Base-by-base conservation (phyloP, 1,284 basidiomycete genomes). In the Phylloporus sp. region DNA sequence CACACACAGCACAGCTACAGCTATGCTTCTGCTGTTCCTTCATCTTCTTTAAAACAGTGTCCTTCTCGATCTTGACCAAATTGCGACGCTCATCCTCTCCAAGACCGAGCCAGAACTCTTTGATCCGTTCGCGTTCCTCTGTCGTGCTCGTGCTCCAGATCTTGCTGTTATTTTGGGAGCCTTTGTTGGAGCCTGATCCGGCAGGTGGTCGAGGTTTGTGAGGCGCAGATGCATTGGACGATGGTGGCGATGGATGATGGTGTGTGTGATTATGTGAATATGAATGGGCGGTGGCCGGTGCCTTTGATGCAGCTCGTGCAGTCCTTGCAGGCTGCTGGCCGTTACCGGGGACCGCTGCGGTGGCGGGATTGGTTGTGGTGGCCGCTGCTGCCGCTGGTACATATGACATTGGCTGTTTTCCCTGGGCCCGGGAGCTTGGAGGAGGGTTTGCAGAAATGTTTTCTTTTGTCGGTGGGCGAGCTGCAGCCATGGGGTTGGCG, bases 1-100 rank as follows among this genome's bases (percentile, higher is more conserved):
- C 95, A 79, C 97, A 99, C 40, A 99, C 96, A 26, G 95, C 96
- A 80, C 97, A 99, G 68, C 89, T 90, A 77, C 97, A 99, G 67
- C 89, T 91, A 77, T 98, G 95, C 75, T 94, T 94, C 85, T 98
- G 96, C 83, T 98, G 95, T 78, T 98, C 97, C 84, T 98, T 98
- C 95, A 99, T 98, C 88, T 98, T 98, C 77, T 88, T 89, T 66
- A 98, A 81, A 32, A 99, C 96, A 20, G 94, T 94, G 77, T 98
- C 95, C 81, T 98, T 98, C 83, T 99, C 97, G 71, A 98, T 89
- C 82, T 94, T 93, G 75, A 99, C 93, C 63, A 99, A 86, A 77
- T 89, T 91, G 68, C 93, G 82, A 50, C 98, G 87, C 76, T 98
- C 96, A 58, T 91, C 88, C 80, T 98, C 94, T 54, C 87, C 87